Evolutionary conservation across 208 protist species (phyloP), one percentile per base, ranked within the genome.

Genomic region (Angomonas ambiguus): DNA sequence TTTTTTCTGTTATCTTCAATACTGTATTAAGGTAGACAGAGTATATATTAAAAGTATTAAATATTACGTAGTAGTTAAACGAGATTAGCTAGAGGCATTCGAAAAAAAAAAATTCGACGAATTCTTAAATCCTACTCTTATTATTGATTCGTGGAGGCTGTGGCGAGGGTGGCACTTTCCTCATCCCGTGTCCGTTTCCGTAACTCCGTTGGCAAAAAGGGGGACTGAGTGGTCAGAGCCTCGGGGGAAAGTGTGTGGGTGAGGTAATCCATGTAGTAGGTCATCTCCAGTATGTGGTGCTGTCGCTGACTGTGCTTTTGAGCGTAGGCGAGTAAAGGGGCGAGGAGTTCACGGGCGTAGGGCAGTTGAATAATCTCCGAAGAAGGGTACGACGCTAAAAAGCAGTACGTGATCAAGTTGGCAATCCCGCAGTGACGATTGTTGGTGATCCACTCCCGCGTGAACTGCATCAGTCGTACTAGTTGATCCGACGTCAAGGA

Each of bases 211-310:
- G 45, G 5, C 16, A 53, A 20, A 13, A 53, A 53, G 16, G 86
- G 87, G 5, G 90, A 87, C 25, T 79, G 31, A 30, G 69, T 82
- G 13, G 84, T 93, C 31, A 95, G 77, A 18, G 72, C 79, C 24
- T 79, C 78, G 16, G 81, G 86, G 0, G 73, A 57, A 10, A 90
- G 34, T 1, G 62, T 69, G 57, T 72, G 90, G 32, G 88, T 91
- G 48, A 97, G 71, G 62, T 92, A 94, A 68, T 94, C 88, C 65
- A 97, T 79, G 74, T 95, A 94, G 73, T 97, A 94, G n/a, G 86
- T 93, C 20, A 82, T 83, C 4, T 81, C 79, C 61, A 94, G 77
- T 63, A 87, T 67, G 22, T 91, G 80, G 51, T 92, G 86, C 63
- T 92, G 78, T 10, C 92, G 89, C 62, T 89, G 87, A 33, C 83